phyloP scores from a whole-genome alignment of 768 basidiomycete species.

The Strobilomyces dryophilus region DNA sequence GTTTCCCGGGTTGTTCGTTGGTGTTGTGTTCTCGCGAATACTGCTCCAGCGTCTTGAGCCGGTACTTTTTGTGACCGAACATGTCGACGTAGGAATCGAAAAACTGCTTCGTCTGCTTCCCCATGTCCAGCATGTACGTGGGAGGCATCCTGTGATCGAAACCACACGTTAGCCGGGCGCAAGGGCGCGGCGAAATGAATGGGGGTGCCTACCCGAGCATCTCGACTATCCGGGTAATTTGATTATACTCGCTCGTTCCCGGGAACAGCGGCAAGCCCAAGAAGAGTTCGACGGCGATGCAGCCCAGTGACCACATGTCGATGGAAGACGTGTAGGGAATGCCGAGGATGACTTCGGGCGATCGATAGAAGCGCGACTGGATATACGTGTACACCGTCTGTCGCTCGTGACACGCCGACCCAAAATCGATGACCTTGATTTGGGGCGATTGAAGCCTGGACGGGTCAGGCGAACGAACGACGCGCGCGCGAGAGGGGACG shows the following conservation, averaged over 20 bases:
- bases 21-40: constrained; percentile 94
- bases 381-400: constrained; percentile 99
- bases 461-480: neutral
- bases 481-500: neutral
- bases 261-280: constrained; percentile 95
- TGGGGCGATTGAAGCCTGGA: constrained; percentile 89
- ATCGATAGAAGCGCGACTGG: constrained; percentile 97
- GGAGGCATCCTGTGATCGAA: constrained; percentile 69
- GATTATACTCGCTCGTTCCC: constrained; percentile 99
- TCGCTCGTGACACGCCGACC: constrained; percentile 96
- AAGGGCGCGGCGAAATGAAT: neutral
- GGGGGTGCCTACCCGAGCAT: constrained; percentile 91
- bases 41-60: constrained; percentile 88
- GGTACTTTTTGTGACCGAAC: constrained; percentile 78
- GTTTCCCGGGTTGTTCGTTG: constrained; percentile 97
- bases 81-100: constrained; percentile 78
- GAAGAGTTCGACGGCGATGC: constrained; percentile 98
- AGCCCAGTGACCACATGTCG: constrained; percentile 99
- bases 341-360: constrained; percentile 93
- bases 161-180: constrained; percentile 1
- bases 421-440: constrained; percentile 99
- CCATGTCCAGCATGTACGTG: constrained; percentile 88
- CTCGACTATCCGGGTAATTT: constrained; percentile 93
- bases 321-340: constrained; percentile 93
- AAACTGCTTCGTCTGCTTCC: constrained; percentile 93